Evolutionary conservation across 176 grass and related monocot species (phyloP), one percentile per base, ranked within the genome.

Genomic region (Alopecurus myosuroides): DNA sequence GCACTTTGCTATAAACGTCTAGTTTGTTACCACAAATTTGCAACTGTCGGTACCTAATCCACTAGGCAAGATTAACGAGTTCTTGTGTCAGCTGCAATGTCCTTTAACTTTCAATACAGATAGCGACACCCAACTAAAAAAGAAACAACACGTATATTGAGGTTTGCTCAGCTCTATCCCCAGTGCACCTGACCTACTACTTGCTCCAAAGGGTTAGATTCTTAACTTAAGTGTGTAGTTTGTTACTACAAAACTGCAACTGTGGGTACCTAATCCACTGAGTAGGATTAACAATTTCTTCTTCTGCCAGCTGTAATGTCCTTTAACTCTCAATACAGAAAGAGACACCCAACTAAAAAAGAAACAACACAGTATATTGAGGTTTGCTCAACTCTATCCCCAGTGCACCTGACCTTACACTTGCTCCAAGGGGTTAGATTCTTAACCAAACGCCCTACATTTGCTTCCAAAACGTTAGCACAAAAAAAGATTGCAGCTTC

Each of bases 351-450:
- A 73, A 37, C 37, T 68, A 60, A 50, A 82, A 58, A 75, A 61
- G 29, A 70, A 61, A 35, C 36, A 36, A 28, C 41, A 61, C 4
- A 17, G 36, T 34, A 80, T 29, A 80, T 13, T 73, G 40, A 35
- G 30, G 28, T 58, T 46, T 34, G 13, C 58, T 64, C 25, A 42
- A 42, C 52, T 83, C 31, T 81, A 88, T 72, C 17, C 11, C 31
- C 66, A 51, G 51, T 78, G 67, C 51, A 41, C 61, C 29, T 6
- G n/a, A n/a, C n/a, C n/a, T n/a, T n/a, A n/a, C 87, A 80, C 13
- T 80, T 35, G 36, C 15, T 48, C 5, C 45, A 80, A 80, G 75
- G 80, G 53, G 30, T 58, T 36, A 37, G 26, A 25, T 76, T 37
- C 28, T 42, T 68, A 41, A 67, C 73, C 48, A 50, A 81, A 74